These are phyloP conservation scores for Ustilago tritici DNA, from an alignment of 1,284 basidiomycete species.

Conservation along the genomic window DNA sequence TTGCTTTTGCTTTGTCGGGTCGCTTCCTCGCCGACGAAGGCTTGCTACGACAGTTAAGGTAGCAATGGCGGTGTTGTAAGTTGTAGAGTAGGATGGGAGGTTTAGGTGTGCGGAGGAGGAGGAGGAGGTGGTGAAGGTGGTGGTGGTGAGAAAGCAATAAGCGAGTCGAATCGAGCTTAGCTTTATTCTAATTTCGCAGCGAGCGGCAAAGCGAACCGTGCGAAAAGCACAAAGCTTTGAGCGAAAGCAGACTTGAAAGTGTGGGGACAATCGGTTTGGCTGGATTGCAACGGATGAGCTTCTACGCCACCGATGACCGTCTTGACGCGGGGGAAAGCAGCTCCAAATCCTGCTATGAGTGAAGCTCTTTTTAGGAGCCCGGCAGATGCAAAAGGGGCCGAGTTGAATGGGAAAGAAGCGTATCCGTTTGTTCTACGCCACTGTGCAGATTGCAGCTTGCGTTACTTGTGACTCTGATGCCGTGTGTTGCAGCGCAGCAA, in stretches of 20 bases:
- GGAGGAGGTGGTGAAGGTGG: slow-evolving; percentile 21
- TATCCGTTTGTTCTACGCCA: slow-evolving; percentile 15
- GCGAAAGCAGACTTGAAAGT: slow-evolving; percentile 4
- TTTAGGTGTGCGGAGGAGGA: background rate
- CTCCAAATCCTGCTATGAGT: no score
- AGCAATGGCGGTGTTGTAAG: background rate
- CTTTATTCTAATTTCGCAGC: slow-evolving; percentile 12
- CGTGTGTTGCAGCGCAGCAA: background rate
- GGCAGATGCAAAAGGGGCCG: slow-evolving; percentile 11
- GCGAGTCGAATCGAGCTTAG: background rate
- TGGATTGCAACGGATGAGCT: background rate
- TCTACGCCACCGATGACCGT: background rate
- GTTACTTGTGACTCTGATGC: background rate
- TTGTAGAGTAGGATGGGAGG: slow-evolving; percentile 2
- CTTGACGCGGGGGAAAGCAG: background rate
- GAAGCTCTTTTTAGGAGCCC: slow-evolving; percentile 3
- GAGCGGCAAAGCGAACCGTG: background rate
- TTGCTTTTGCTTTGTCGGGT: slow-evolving; percentile 21
- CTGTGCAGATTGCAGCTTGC: slow-evolving; percentile 12
- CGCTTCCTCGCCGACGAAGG: slow-evolving; percentile 12
- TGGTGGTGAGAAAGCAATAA: slow-evolving; percentile 16
- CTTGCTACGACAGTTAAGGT: background rate
- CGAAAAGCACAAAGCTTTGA: background rate
- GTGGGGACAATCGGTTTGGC: background rate
- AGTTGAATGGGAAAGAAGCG: slow-evolving; percentile 1